phyloP scores from a whole-genome alignment of 768 basidiomycete species.

The Leccinum ochraceum region DNA sequence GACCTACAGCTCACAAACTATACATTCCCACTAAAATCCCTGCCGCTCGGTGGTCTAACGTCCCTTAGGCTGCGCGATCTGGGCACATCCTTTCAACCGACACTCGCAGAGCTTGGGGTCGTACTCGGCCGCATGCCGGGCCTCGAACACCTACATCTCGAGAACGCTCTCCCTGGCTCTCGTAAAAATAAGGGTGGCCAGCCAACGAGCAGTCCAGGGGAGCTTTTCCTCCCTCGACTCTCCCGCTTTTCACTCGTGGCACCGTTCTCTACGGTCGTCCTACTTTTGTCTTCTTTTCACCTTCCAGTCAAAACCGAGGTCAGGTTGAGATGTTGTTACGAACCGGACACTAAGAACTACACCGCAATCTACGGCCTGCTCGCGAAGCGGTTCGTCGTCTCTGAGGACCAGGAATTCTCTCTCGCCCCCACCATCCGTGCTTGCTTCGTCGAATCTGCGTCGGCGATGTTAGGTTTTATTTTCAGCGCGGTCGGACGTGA shows the following conservation, averaged over 20 bases:
- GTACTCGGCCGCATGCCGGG: constrained; percentile 37
- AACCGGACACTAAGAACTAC: constrained; percentile 6
- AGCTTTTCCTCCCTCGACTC: constrained; percentile 12
- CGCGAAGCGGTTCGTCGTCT: constrained; percentile 14
- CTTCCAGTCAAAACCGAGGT: constrained; percentile 16
- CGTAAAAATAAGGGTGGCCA: neutral
- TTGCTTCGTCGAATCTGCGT: constrained; percentile 11
- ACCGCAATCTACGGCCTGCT: constrained; percentile 17
- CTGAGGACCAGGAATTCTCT: neutral
- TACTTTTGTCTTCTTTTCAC: constrained; percentile 12
- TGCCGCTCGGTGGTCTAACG: too few species aligned
- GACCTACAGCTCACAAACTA: too few species aligned
- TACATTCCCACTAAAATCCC: too few species aligned
- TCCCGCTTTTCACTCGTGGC: constrained; percentile 20
- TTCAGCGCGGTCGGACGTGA: constrained; percentile 19
- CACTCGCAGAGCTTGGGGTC: constrained; percentile 33
- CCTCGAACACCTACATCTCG: constrained; percentile 37
- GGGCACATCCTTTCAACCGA: constrained; percentile 27
- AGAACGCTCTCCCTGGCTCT: constrained; percentile 35
- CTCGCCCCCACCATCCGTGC: constrained; percentile 15
- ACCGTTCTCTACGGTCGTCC: constrained; percentile 19
- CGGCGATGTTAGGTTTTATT: constrained; percentile 14
- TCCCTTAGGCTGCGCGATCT: constrained; percentile 38
- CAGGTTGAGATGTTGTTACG: constrained; percentile 19
- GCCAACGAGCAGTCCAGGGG: constrained; percentile 1